Conservation (phyloP, 1,284 basidiomycete species). For the Porphyrellus sp. region DNA sequence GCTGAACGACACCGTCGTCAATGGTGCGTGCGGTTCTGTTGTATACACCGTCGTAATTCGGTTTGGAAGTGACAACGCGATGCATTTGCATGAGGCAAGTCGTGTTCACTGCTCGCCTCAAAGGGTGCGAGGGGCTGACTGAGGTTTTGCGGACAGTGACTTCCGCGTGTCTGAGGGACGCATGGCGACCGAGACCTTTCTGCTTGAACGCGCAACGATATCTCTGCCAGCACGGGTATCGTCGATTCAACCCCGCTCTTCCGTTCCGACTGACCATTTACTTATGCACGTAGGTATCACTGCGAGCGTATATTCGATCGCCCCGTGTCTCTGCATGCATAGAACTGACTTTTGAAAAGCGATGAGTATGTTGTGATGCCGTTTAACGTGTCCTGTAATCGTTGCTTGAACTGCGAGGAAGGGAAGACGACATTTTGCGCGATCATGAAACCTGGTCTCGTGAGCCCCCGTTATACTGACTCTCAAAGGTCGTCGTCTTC, state of each 20-base stretch:
- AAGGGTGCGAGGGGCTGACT: too few relatives aligned
- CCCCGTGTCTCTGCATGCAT: too few relatives aligned
- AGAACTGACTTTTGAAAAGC: slow-evolving; percentile 41
- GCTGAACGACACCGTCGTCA: slow-evolving; percentile 10
- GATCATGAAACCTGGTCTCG: too few relatives aligned
- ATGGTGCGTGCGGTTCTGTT: background rate
- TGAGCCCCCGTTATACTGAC: too few relatives aligned
- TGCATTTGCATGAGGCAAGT: background rate
- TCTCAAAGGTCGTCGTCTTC: too few relatives aligned
- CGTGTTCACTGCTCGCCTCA: background rate
- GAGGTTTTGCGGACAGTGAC: too few relatives aligned
- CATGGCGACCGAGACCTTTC: slow-evolving; percentile 1
- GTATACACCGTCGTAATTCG: background rate
- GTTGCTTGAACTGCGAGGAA: slow-evolving; percentile 53
- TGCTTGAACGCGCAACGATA: slow-evolving; percentile 10
- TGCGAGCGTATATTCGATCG: background rate
- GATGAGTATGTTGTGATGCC: slow-evolving; percentile 55
- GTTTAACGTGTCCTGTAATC: slow-evolving; percentile 55
- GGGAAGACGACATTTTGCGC: slow-evolving; percentile 45
- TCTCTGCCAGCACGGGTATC: slow-evolving; percentile 3
- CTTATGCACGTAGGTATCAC: too few relatives aligned
- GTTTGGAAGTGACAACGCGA: slow-evolving; percentile 7
- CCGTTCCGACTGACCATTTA: too few relatives aligned
- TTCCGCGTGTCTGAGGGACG: background rate
- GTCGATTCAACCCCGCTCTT: background rate